These are phyloP conservation scores for Volvariella volvacea DNA, from an alignment of 1,284 basidiomycete genomes.

Conservation along the genomic window DNA sequence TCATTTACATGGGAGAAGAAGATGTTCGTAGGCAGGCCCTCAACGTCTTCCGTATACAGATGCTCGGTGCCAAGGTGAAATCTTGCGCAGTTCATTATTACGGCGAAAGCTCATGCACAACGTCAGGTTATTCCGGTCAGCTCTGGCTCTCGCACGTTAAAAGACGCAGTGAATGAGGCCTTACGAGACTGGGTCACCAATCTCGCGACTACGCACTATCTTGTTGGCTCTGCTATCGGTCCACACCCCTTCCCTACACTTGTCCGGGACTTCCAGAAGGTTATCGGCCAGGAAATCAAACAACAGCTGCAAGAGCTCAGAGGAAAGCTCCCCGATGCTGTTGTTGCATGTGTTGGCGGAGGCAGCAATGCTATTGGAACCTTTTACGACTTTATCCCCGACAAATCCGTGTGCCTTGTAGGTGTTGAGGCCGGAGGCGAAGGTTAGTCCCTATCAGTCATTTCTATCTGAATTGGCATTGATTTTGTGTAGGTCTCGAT, in stretches of 20 bases:
- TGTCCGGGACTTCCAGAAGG: conserved; percentile 95
- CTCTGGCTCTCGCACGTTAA: conserved; percentile 92
- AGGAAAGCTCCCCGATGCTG: conserved; percentile 88
- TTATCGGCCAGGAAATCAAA: conserved; percentile 96
- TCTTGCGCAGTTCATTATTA: background rate
- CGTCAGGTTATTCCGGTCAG: conserved; percentile 84
- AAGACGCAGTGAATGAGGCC: conserved; percentile 97
- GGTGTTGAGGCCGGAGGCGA: conserved; percentile 97
- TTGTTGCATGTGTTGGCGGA: conserved; percentile 97
- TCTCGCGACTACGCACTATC: conserved; percentile 89
- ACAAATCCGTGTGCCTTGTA: conserved; percentile 76
- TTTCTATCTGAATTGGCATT: conserved; percentile 5
- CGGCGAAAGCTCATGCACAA: conserved; percentile 1
- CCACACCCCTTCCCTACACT: conserved; percentile 99
- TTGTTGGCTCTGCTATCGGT: conserved; percentile 95
- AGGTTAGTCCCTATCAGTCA: conserved; percentile 39
- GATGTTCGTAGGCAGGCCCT: conserved; percentile 93
- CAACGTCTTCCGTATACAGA: conserved; percentile 97
- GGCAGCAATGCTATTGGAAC: conserved; percentile 97
- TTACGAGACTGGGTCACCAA: conserved; percentile 99
- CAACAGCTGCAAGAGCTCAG: conserved; percentile 69
- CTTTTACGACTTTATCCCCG: conserved; percentile 91
- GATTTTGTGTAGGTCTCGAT: conserved; percentile 51
- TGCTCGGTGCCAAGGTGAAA: conserved; percentile 86
- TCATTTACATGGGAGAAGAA: conserved; percentile 99